Evolutionary conservation across 352 stramenopile genomes (phyloP), one percentile per base, ranked within the genome.

Genomic region (Globisporangium middletonii): DNA sequence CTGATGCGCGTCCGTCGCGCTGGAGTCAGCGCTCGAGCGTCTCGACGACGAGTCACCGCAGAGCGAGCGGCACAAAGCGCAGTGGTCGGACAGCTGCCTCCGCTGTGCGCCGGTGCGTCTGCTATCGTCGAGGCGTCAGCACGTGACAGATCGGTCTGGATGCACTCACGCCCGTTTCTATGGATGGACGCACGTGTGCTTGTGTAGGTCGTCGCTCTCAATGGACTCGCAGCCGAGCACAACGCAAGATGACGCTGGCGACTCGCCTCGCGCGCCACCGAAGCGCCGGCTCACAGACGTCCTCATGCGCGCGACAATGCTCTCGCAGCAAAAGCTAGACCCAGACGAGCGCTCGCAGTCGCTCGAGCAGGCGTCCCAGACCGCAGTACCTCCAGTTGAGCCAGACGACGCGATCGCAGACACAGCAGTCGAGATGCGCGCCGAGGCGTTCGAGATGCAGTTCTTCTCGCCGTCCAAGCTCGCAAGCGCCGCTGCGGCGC

Each of bases 391-490:
- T 53, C 15, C 42, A 0, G 41, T 41, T 4, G 57, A 65, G 13
- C 60, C 68, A 3, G 54, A 67, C 33, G 80, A 90, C 48, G 61
- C 62, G 16, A 90, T 88, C 44, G 55, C 70, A 7, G 80, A 90
- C 50, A 87, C 77, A 19, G 76, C 75, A 45, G 63, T 72, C 48
- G 70, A 90, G 27, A 77, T 88, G 72, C 72, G 67, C 63, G 55
- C 69, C 0, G 80, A 90, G 53, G 60, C 60, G 16, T 87, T 88
- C 52, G 62, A 70, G 19, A 69, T 72, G 5, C 65, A 78, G 35
- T 74, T 83, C 38, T 85, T 85, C 54, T 90, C 77, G 12, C 77
- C 80, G 5, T 64, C 71, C 2, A 87, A 83, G 41, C 44, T 68
- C 42, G 27, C 37, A 23, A 28, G 44, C 18, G 4, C 30, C 30